Percentiles rank a stretch among this genome's conserved stretches.
Evolutionary conservation across 768 basidiomycete species (phyloP).

Genomic region (Calocera viscosa): DNA sequence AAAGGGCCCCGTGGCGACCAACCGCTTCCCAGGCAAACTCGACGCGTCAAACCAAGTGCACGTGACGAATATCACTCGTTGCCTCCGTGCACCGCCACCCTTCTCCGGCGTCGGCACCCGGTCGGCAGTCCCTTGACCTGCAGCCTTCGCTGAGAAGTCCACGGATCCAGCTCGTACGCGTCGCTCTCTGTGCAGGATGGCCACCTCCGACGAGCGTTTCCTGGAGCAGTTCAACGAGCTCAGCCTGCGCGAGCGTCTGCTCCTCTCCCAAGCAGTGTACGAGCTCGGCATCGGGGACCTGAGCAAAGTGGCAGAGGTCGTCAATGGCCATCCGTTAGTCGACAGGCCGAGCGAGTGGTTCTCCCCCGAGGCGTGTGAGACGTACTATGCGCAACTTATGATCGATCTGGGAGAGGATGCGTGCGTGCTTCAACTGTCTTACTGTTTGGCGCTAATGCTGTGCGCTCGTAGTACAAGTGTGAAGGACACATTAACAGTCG

Average conservation of each 20-base stretch:
- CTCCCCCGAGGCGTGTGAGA: constrained; percentile 56
- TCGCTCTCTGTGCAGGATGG: neutral
- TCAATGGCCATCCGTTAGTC: constrained; percentile 60
- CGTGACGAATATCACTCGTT: neutral
- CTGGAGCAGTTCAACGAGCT: constrained; percentile 9
- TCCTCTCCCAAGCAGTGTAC: constrained; percentile 80
- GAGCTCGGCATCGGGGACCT: constrained; percentile 37
- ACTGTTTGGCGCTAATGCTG: neutral
- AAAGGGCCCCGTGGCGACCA: too few relatives aligned
- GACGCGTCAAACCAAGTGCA: neutral
- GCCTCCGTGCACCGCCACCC: neutral
- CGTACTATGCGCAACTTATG: constrained; percentile 56
- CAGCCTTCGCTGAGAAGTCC: too few relatives aligned
- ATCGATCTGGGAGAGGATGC: constrained; percentile 49
- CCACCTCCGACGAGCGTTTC: neutral
- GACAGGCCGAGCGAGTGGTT: constrained; percentile 52
- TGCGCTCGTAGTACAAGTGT: constrained; percentile 4
- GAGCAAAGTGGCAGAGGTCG: constrained; percentile 49
- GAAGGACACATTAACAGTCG: neutral
- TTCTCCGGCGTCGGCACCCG: neutral
- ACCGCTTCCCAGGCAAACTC: neutral
- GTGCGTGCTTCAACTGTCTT: constrained; percentile 16
- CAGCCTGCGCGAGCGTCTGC: constrained; percentile 48
- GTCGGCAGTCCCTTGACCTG: neutral
- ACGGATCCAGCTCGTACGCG: too few relatives aligned